Conservation (phyloP, 2,329 filamentous ascomycete genomes). For the Phyllosticta ampelicida region DNA sequence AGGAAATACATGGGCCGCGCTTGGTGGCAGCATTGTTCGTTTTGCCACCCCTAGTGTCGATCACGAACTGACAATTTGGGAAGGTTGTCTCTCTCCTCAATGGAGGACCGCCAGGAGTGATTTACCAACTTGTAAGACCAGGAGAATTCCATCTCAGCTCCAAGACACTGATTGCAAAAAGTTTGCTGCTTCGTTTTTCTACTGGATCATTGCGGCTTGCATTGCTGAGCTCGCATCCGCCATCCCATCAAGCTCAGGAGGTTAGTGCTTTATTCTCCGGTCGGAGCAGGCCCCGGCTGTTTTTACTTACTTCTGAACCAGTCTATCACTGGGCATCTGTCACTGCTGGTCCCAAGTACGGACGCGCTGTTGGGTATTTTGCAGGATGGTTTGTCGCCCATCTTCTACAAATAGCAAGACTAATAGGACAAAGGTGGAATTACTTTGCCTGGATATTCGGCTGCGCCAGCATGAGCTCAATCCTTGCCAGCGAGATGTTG, state of each 20-base stretch:
- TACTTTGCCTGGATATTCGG: constrained; percentile 41
- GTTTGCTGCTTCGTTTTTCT: constrained; percentile 40
- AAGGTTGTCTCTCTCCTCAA: constrained; percentile 34
- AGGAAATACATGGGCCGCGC: constrained; percentile 33
- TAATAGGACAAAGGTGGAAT: constrained; percentile 30
- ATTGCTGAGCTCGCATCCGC: constrained; percentile 41
- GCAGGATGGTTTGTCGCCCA: constrained; percentile 31
- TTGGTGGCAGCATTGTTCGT: constrained; percentile 38
- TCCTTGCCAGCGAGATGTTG: constrained; percentile 36
- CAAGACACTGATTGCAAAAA: background rate
- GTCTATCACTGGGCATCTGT: constrained; percentile 46
- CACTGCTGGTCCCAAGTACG: constrained; percentile 37
- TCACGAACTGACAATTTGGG: background rate
- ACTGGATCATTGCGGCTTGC: constrained; percentile 40
- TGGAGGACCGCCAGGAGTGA: constrained; percentile 36
- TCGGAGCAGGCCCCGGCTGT: background rate
- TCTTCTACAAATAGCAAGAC: background rate
- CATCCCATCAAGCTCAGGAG: constrained; percentile 31
- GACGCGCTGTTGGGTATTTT: constrained; percentile 38
- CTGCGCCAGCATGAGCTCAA: constrained; percentile 31
- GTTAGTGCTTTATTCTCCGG: constrained; percentile 4
- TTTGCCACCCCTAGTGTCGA: constrained; percentile 1
- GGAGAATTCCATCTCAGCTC: no score
- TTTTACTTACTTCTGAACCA: background rate
- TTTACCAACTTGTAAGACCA: constrained; percentile 30